phyloP scores from a whole-genome alignment of 2,329 filamentous ascomycete species.

The Stenocarpella maydis region DNA sequence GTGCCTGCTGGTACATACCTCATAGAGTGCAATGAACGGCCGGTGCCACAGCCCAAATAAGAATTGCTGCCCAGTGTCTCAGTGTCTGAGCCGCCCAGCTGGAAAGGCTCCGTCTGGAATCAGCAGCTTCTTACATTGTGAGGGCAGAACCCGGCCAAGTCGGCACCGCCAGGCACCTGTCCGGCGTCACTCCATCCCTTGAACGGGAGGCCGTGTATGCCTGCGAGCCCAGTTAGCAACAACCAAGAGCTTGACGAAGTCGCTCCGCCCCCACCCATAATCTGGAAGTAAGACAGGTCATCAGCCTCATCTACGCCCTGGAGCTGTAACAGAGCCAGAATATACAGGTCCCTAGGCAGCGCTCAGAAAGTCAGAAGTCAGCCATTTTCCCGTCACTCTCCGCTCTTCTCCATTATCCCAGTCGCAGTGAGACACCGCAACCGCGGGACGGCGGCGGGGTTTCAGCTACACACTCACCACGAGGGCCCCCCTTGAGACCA shows the following conservation, averaged over 20 bases:
- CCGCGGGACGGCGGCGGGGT: neutral
- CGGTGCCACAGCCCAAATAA: conserved; percentile 65
- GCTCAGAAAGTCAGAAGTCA: conserved; percentile 21
- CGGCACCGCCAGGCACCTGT: conserved; percentile 45
- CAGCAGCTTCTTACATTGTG: conserved; percentile 52
- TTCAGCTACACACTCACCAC: conserved; percentile 48
- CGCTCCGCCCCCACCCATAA: conserved; percentile 55
- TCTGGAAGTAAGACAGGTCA: conserved; percentile 58
- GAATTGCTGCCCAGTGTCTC: conserved; percentile 49
- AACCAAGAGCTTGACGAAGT: neutral
- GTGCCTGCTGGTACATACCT: conserved; percentile 48
- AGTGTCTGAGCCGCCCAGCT: neutral
- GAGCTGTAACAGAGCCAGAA: conserved; percentile 55
- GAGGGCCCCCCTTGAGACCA: conserved; percentile 50
- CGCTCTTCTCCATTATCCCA: neutral
- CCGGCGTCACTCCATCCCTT: conserved; percentile 47
- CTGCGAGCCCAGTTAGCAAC: conserved; percentile 36
- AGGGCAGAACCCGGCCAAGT: conserved; percentile 52
- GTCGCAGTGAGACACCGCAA: conserved; percentile 1
- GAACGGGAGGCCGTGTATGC: conserved; percentile 46
- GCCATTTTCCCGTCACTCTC: neutral
- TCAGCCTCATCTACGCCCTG: conserved; percentile 52
- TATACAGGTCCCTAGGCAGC: conserved; percentile 56
- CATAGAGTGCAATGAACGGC: conserved; percentile 61
- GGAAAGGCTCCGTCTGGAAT: too few relatives aligned